Conservation (phyloP, 2,329 filamentous ascomycete species). For the Venturia pyrina region DNA sequence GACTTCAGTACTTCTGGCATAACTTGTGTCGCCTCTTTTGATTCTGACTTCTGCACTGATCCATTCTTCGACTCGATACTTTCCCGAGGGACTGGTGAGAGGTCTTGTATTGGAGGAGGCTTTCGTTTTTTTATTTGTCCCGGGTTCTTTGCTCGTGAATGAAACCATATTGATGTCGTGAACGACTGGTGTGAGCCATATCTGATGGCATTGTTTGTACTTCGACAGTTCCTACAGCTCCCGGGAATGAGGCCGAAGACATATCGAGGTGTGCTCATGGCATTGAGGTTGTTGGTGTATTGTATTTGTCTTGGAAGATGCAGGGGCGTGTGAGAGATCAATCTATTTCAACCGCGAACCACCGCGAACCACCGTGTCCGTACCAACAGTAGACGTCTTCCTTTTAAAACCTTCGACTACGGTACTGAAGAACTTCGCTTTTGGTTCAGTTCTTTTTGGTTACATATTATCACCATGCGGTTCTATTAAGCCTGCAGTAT, state of each 20-base stretch:
- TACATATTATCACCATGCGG: slow-evolving; percentile 3
- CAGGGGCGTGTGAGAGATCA: not conserved
- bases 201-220: not conserved
- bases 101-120: not conserved
- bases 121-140: not conserved
- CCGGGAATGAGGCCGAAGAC: not conserved
- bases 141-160: not conserved
- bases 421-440: not conserved
- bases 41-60: not conserved
- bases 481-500: not conserved
- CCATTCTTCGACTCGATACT: not conserved
- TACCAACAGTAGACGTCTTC: not conserved
- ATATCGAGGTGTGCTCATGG: not conserved
- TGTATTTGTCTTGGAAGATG: not conserved
- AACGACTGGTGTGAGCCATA: not conserved
- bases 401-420: no score
- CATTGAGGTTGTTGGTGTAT: not conserved
- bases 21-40: not conserved
- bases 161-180: not conserved
- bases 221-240: not conserved
- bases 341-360: not conserved
- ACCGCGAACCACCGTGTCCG: not conserved
- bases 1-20: not conserved
- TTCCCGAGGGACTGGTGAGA: not conserved
- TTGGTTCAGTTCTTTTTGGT: not conserved